These are phyloP conservation scores for Boletus subparvulus DNA, from an alignment of 768 basidiomycete genomes.

Conservation along the genomic window DNA sequence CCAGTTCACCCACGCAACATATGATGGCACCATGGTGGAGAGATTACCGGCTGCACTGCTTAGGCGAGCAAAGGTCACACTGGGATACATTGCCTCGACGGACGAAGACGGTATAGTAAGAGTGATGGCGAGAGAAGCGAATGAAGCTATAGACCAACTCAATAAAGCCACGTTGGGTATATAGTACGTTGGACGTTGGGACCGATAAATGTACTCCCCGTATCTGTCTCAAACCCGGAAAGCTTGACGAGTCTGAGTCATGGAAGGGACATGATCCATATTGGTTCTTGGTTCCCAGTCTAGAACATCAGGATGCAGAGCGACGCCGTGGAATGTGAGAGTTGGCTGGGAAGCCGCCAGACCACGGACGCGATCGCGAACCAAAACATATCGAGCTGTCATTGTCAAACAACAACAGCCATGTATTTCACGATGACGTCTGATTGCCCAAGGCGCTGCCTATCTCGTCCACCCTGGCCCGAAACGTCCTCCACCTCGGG, in stretches of 20 bases:
- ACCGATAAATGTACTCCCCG: slow-evolving; percentile 51
- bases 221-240: slow-evolving; percentile 88
- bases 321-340: slow-evolving; percentile 19
- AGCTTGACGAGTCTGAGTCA: slow-evolving; percentile 77
- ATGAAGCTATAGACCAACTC: slow-evolving; percentile 53
- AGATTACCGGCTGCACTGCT: slow-evolving; percentile 36
- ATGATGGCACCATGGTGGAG: slow-evolving; percentile 36
- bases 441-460: slow-evolving; percentile 54
- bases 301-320: slow-evolving; percentile 4
- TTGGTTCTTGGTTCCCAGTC: slow-evolving; percentile 46
- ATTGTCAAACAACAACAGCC: neutral
- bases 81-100: slow-evolving; percentile 66
- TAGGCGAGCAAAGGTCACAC: slow-evolving; percentile 53
- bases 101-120: slow-evolving; percentile 73
- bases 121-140: slow-evolving; percentile 73
- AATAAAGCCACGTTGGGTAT: slow-evolving; percentile 43
- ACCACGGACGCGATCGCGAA: slow-evolving; percentile 30
- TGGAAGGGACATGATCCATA: slow-evolving; percentile 59
- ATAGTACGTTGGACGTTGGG: neutral
- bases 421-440: slow-evolving; percentile 20
- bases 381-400: slow-evolving; percentile 1
- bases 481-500: slow-evolving; percentile 68
- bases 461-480: slow-evolving; percentile 73
- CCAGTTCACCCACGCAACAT: slow-evolving; percentile 51
- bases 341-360: slow-evolving; percentile 23